Evolutionary conservation across 2,329 filamentous ascomycete species (phyloP).

Genomic region (Kalaharituber pfeilii): DNA sequence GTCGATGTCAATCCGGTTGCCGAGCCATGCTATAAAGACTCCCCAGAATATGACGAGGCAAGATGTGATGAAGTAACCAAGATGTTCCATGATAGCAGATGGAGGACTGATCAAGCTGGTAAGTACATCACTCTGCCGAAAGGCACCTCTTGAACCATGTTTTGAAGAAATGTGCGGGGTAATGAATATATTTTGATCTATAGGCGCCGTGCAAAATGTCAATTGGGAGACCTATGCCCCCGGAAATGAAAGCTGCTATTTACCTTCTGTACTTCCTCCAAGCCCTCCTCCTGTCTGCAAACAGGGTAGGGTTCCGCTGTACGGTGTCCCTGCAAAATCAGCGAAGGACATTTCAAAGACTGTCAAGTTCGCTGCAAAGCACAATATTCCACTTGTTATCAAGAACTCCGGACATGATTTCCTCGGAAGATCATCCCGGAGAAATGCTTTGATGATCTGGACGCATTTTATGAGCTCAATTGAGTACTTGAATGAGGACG

Average conservation of each 20-base stretch:
- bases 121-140: slow-evolving; percentile 3
- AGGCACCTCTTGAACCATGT: background rate
- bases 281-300: slow-evolving; percentile 19
- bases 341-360: slow-evolving; percentile 27
- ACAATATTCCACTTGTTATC: slow-evolving; percentile 25
- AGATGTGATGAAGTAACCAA: slow-evolving; percentile 19
- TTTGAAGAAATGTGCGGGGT: background rate
- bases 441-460: slow-evolving; percentile 26
- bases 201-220: slow-evolving; percentile 25
- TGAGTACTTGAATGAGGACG: slow-evolving; percentile 9
- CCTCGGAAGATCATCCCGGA: slow-evolving; percentile 24
- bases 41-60: slow-evolving; percentile 15
- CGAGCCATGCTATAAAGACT: slow-evolving; percentile 24
- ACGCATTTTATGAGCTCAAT: slow-evolving; percentile 25
- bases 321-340: slow-evolving; percentile 26
- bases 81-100: slow-evolving; percentile 23
- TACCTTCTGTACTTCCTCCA: slow-evolving; percentile 20
- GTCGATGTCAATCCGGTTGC: slow-evolving; percentile 26
- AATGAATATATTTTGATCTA: background rate
- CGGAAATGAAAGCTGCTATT: slow-evolving; percentile 26
- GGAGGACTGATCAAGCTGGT: slow-evolving; percentile 27
- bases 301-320: slow-evolving; percentile 28
- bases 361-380: slow-evolving; percentile 26
- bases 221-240: slow-evolving; percentile 30
- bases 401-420: slow-evolving; percentile 29